These are phyloP conservation scores for Lenzites betulinus DNA, from an alignment of 768 basidiomycete species.

Conservation along the genomic window DNA sequence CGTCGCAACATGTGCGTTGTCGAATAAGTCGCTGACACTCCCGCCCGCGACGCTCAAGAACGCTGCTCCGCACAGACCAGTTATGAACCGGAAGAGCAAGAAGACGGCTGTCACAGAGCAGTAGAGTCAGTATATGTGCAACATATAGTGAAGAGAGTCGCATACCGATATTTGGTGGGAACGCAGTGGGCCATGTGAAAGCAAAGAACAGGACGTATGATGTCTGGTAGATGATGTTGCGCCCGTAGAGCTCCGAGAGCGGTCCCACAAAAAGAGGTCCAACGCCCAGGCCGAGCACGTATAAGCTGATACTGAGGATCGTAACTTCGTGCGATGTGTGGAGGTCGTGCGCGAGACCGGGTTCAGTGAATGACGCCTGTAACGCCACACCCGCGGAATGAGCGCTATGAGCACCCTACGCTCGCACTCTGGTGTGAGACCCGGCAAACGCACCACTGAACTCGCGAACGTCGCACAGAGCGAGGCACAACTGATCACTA, in stretches of 20 bases:
- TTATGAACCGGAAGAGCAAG: conserved; percentile 61
- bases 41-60: conserved; percentile 68
- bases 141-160: neutral
- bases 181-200: conserved; percentile 72
- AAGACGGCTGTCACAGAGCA: conserved; percentile 48
- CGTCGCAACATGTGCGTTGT: conserved; percentile 58
- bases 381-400: neutral
- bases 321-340: conserved; percentile 55
- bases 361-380: conserved; percentile 66
- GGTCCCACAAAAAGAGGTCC: conserved; percentile 38
- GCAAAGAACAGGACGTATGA: conserved; percentile 64
- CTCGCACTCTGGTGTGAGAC: no score
- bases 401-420: neutral
- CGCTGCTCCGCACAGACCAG: conserved; percentile 55
- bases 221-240: conserved; percentile 57
- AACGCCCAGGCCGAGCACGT: conserved; percentile 41
- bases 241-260: conserved; percentile 57
- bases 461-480: conserved; percentile 50
- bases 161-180: conserved; percentile 66
- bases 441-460: conserved; percentile 47
- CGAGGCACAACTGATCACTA: conserved; percentile 28
- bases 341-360: conserved; percentile 52
- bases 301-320: conserved; percentile 49
- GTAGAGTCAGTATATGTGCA: neutral
- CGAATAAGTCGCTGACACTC: conserved; percentile 58